A percentile compares a stretch with the other conserved stretches of the same genome.
Evolutionary conservation across 257 asterid species (phyloP).

Genomic region (Scutellaria galericulata): DNA sequence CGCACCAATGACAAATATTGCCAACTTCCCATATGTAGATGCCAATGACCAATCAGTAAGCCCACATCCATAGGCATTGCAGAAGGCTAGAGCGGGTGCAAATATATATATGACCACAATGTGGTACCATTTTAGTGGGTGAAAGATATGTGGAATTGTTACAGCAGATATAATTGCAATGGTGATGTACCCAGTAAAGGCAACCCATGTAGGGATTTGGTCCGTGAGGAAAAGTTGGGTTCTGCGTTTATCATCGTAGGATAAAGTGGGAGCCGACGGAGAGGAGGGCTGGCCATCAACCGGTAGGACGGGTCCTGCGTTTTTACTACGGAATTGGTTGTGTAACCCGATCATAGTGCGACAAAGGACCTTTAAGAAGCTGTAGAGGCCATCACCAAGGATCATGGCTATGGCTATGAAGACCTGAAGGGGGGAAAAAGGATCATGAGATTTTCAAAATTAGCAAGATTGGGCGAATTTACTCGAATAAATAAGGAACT

Average conservation of each 20-base stretch:
- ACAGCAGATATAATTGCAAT: slow-evolving; percentile 66
- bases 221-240: slow-evolving; percentile 78
- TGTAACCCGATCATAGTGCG: slow-evolving; percentile 70
- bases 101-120: slow-evolving; percentile 67
- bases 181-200: slow-evolving; percentile 59
- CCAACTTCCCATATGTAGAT: slow-evolving; percentile 87
- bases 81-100: slow-evolving; percentile 84
- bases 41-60: slow-evolving; percentile 93
- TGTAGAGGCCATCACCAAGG: slow-evolving; percentile 95
- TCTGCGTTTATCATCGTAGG: slow-evolving; percentile 75
- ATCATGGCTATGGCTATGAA: slow-evolving; percentile 92
- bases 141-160: slow-evolving; percentile 73
- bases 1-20: slow-evolving; percentile 82
- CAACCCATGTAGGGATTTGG: slow-evolving; percentile 81
- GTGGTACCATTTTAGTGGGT: slow-evolving; percentile 81
- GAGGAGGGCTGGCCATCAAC: slow-evolving; percentile 43
- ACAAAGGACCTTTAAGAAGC: slow-evolving; percentile 75
- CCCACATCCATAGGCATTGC: slow-evolving; percentile 93
- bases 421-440: slow-evolving; percentile 46
- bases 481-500: slow-evolving; percentile 15
- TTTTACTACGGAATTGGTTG: slow-evolving; percentile 53
- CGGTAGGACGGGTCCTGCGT: slow-evolving; percentile 53
- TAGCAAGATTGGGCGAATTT: background rate
- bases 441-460: background rate
- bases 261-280: slow-evolving; percentile 40